A percentile compares a stretch with the other conserved stretches of the same genome.
Evolutionary conservation across 495 filamentous ascomycete species (phyloP).

Genomic region (Penicillium goetzii): DNA sequence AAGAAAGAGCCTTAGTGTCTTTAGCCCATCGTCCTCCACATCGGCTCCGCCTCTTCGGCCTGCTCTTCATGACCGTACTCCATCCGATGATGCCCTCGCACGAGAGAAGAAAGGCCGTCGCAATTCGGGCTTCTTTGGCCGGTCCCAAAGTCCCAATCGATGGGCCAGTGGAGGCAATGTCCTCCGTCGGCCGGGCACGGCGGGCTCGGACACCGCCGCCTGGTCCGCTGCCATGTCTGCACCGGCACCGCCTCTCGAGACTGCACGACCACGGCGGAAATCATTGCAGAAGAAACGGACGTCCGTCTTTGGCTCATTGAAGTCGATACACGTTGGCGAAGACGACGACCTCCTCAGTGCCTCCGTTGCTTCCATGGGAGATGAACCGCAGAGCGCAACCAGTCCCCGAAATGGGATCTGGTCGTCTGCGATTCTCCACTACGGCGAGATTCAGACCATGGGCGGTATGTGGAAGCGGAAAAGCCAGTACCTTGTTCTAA

Average conservation of each 20-base stretch:
- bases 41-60: conserved; percentile 28
- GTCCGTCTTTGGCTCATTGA: conserved; percentile 62
- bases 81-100: conserved; percentile 42
- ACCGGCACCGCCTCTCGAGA: conserved; percentile 34
- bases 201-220: conserved; percentile 33
- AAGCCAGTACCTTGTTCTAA: conserved; percentile 90
- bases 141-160: conserved; percentile 30
- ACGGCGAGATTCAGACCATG: conserved; percentile 80
- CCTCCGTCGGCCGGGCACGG: conserved; percentile 37
- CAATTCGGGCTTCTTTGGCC: conserved; percentile 52
- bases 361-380: conserved; percentile 39
- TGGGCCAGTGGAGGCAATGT: conserved; percentile 27
- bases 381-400: conserved; percentile 35
- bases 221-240: conserved; percentile 28
- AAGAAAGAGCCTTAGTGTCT: conserved; percentile 51
- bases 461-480: conserved; percentile 81
- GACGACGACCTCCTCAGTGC: conserved; percentile 51
- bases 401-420: conserved; percentile 43
- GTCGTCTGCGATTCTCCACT: conserved; percentile 58
- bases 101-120: conserved; percentile 46
- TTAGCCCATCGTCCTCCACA: conserved; percentile 39
- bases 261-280: conserved; percentile 43
- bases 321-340: conserved; percentile 53
- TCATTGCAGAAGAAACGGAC: conserved; percentile 54
- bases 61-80: conserved; percentile 39